Conservation (phyloP, 108 stramenopile genomes). For the Epipyxis sp. region DNA sequence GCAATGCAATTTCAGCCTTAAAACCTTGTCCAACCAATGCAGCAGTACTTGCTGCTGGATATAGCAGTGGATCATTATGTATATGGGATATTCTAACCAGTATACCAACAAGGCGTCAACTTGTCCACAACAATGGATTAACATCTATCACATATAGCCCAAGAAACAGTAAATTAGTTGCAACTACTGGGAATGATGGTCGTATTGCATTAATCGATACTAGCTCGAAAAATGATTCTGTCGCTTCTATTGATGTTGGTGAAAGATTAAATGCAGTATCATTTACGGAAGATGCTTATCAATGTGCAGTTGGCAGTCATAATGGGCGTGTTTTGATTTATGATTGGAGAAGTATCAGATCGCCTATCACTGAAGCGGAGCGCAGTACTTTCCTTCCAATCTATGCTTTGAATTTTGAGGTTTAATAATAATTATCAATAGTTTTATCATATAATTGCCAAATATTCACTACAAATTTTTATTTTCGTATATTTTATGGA, state of each 20-base stretch:
- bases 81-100: neutral
- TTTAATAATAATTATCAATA: neutral
- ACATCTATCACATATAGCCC: constrained; percentile 10
- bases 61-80: neutral
- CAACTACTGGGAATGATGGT: neutral
- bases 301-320: neutral
- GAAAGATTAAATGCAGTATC: neutral
- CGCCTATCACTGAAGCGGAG: too few species aligned
- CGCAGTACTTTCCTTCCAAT: too few species aligned
- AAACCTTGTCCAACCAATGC: too few species aligned
- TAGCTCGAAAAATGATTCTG: neutral
- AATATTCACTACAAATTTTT: too few species aligned
- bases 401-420: neutral
- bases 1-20: neutral
- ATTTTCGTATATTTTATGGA: too few species aligned
- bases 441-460: too few species aligned
- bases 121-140: neutral
- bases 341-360: constrained; percentile 9
- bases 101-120: neutral
- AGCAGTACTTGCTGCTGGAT: neutral
- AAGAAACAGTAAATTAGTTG: constrained; percentile 15
- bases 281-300: constrained; percentile 15
- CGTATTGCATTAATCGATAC: constrained; percentile 2
- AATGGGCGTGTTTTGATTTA: neutral
- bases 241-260: neutral